These are phyloP conservation scores for Auricularia sp. DNA, from an alignment of 768 basidiomycete genomes.

Conservation along the genomic window DNA sequence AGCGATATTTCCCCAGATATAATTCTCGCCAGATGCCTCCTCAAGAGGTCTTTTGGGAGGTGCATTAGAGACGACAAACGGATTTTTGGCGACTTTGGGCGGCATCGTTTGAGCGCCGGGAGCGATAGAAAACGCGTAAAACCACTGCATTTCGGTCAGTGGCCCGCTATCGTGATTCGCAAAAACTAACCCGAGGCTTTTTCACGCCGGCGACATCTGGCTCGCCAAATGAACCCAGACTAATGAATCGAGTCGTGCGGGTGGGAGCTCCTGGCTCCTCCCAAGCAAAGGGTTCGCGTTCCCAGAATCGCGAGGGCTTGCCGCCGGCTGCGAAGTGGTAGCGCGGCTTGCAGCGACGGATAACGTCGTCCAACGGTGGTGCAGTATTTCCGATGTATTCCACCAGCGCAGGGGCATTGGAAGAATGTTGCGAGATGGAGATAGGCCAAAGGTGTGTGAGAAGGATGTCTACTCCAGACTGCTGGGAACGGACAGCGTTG, in stretches of 20 bases:
- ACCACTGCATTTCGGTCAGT: constrained; percentile 53
- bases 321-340: constrained; percentile 77
- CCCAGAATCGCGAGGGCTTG: constrained; percentile 77
- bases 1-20: constrained; percentile 55
- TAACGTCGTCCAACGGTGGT: constrained; percentile 52
- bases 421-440: constrained; percentile 50
- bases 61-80: constrained; percentile 40
- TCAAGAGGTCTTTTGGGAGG: constrained; percentile 42
- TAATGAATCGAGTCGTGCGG: constrained; percentile 70
- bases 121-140: constrained; percentile 88
- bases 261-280: constrained; percentile 43
- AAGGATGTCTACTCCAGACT: constrained; percentile 68
- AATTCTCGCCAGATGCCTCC: constrained; percentile 43
- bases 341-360: constrained; percentile 61
- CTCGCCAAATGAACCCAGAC: constrained; percentile 77
- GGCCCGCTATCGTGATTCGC: not conserved
- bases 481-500: constrained; percentile 46
- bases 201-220: constrained; percentile 43
- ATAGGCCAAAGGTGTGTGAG: constrained; percentile 73
- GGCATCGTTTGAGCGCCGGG: constrained; percentile 42
- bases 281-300: constrained; percentile 88
- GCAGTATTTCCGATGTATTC: constrained; percentile 20
- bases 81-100: constrained; percentile 59
- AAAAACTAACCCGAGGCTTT: constrained; percentile 67
- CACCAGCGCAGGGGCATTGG: constrained; percentile 32